Base-by-base conservation (phyloP, 1,284 basidiomycete species). In the Phylloboletellus chloephorus region DNA sequence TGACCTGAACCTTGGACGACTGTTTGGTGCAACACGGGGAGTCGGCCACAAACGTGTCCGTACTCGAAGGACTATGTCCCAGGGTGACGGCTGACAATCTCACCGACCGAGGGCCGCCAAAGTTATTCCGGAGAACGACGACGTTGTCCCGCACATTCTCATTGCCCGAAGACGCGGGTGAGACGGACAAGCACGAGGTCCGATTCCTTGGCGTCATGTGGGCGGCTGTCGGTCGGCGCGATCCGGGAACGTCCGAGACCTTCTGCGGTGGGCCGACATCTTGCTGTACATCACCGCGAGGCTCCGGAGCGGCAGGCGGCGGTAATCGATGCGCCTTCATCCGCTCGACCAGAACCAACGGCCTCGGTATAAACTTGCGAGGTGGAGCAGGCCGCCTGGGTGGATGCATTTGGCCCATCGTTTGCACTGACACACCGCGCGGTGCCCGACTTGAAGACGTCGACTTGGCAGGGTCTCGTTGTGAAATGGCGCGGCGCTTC, bases 11-110 rank as follows among this genome's bases (percentile, higher is more conserved):
- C 17, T 54, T 43, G 15, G 32, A 43, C 5, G 25, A 11, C 10
- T 25, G 41, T 31, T 52, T 57, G 33, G 26, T 16, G 25, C 15
- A 38, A 31, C 52, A 57, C 2, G 53, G 54, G 22, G 53, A 57
- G 32, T 57, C 49, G 12, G 45, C 39, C 15, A 58, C 56, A 15
- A 54, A 58, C 3, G 53, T 54, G 22, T 57, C 56, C 6, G 46
- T 52, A 20, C 44, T 57, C 10, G 52, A 35, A 9, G 54, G 37
- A 23, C 31, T 45, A 7, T 58, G 35, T 8, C 30, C 37, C 15
- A 42, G 28, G n/a, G 42, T 41, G 35, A 34, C 19, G 6, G 24
- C 10, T 7, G 56, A 52, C 10, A 44, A 19, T 39, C 43, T 52
- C 30, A 9, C 12, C 10, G 32, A 17, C 16, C 30, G 49, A 36